A percentile compares a stretch with the other conserved stretches of the same genome.
Conservation (phyloP, 2,329 filamentous ascomycete genomes). For the Plectosphaerella sp. region DNA sequence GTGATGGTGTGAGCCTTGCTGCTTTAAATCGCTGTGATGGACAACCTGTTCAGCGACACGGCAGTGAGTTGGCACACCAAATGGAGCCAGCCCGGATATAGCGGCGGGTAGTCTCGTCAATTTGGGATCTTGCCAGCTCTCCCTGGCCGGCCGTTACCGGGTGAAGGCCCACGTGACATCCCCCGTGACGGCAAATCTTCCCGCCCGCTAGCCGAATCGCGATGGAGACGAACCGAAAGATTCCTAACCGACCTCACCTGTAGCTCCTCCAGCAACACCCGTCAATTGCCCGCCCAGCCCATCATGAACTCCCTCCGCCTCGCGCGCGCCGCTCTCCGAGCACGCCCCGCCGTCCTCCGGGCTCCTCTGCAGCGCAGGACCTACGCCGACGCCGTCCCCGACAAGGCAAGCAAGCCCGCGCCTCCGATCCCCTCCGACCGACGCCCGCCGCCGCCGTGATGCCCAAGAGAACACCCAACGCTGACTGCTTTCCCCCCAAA, state of each 20-base stretch:
- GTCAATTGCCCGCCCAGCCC: conserved; percentile 45
- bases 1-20: too few species aligned
- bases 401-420: conserved; percentile 57
- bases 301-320: conserved; percentile 94
- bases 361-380: conserved; percentile 77
- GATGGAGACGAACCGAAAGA: conserved; percentile 37
- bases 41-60: too few species aligned
- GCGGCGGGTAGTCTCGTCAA: too few species aligned
- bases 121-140: too few species aligned
- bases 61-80: background rate
- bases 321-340: conserved; percentile 84
- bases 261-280: conserved; percentile 40
- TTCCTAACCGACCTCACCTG: conserved; percentile 40
- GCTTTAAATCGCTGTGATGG: too few species aligned
- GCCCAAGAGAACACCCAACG: background rate
- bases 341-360: conserved; percentile 71
- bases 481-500: conserved; percentile 21
- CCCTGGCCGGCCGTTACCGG: too few species aligned
- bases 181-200: conserved; percentile 26
- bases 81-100: too few species aligned
- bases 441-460: background rate
- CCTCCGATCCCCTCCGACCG: background rate
- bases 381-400: conserved; percentile 82
- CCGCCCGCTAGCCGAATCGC: conserved; percentile 30
- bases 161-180: conserved; percentile 20